These are phyloP conservation scores for Trebouxia sp. DNA, from an alignment of 139 green algal species.

Conservation along the genomic window DNA sequence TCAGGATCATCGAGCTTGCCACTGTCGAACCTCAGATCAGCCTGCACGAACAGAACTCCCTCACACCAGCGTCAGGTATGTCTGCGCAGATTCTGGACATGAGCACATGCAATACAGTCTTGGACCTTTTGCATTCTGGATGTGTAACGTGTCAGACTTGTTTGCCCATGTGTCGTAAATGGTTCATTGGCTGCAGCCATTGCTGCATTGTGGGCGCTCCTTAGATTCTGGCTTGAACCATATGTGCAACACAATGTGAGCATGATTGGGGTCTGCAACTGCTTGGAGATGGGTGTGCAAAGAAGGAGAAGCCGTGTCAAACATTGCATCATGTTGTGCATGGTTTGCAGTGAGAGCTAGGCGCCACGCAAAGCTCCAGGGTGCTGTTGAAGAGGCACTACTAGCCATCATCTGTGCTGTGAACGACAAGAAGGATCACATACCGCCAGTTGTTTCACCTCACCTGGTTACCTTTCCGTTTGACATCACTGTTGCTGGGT, in stretches of 20 bases:
- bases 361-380: slow-evolving; percentile 57
- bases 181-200: not conserved
- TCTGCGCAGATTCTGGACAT: not conserved
- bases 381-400: slow-evolving; percentile 58
- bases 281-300: too few relatives aligned
- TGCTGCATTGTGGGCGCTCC: not conserved
- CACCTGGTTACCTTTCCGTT: slow-evolving; percentile 84
- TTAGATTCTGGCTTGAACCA: not conserved
- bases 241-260: not conserved
- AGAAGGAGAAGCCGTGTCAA: too few relatives aligned
- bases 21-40: slow-evolving; percentile 27
- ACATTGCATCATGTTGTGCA: not conserved
- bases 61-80: slow-evolving; percentile 15
- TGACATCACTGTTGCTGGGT: slow-evolving; percentile 74
- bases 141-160: too few relatives aligned
- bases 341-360: slow-evolving; percentile 2
- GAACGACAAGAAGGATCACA: slow-evolving; percentile 87
- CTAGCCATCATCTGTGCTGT: slow-evolving; percentile 59
- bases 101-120: too few relatives aligned
- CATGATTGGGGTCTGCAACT: too few relatives aligned
- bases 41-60: slow-evolving; percentile 35
- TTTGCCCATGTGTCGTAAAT: too few relatives aligned
- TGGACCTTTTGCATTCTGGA: too few relatives aligned
- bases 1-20: slow-evolving; percentile 28
- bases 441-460: slow-evolving; percentile 81